Evolutionary conservation across 2,329 filamentous ascomycete genomes (phyloP).

Genomic region (Microcyclospora pomicola): DNA sequence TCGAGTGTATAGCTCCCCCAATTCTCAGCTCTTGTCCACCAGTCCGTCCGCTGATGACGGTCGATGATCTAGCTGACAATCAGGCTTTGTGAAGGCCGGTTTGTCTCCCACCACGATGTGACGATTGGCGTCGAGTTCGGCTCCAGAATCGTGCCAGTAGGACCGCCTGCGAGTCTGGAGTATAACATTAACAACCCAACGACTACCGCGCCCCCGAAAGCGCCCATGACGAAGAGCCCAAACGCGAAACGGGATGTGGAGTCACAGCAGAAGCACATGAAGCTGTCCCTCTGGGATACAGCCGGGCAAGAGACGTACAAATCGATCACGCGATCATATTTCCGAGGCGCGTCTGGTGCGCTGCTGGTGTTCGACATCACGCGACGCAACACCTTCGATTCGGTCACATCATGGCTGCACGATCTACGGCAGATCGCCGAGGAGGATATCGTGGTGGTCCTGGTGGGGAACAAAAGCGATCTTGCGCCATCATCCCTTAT

Average conservation of each 20-base stretch:
- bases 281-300: slow-evolving; percentile 87
- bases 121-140: slow-evolving; percentile 96
- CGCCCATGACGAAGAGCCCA: slow-evolving; percentile 5
- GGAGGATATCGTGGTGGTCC: slow-evolving; percentile 82
- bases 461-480: slow-evolving; percentile 93
- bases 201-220: slow-evolving; percentile 4
- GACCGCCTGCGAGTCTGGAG: slow-evolving; percentile 57
- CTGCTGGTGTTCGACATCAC: slow-evolving; percentile 93
- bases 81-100: slow-evolving; percentile 90
- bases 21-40: slow-evolving; percentile 1
- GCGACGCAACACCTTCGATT: slow-evolving; percentile 67
- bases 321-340: slow-evolving; percentile 86
- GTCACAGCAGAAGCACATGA: slow-evolving; percentile 62
- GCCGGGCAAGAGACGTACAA: slow-evolving; percentile 97
- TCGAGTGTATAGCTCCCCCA: slow-evolving; percentile 43
- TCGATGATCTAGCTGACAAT: slow-evolving; percentile 54
- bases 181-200: slow-evolving; percentile 41
- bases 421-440: slow-evolving; percentile 92
- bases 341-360: slow-evolving; percentile 63
- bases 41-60: slow-evolving; percentile 9
- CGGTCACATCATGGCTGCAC: slow-evolving; percentile 84
- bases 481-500: slow-evolving; percentile 42
- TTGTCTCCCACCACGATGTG: slow-evolving; percentile 87
- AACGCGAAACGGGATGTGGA: slow-evolving; percentile 24
- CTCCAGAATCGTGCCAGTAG: slow-evolving; percentile 80